These are phyloP conservation scores for Rhexocercosporidium sp. DNA, from an alignment of 2,329 filamentous ascomycete species.

Conservation along the genomic window DNA sequence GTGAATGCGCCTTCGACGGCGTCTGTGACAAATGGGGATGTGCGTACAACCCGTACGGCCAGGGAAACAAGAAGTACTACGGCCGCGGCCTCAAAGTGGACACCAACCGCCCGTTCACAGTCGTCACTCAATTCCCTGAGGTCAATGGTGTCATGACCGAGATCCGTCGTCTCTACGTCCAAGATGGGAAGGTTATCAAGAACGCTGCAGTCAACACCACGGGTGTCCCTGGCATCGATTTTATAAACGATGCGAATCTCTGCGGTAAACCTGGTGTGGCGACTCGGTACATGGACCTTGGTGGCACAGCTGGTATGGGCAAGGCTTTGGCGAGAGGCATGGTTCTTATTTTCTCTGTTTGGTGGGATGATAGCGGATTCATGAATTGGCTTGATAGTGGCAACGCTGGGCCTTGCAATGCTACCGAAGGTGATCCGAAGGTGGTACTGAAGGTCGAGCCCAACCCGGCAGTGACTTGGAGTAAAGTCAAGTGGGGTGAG, in stretches of 20 bases:
- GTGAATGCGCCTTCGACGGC: constrained; percentile 55
- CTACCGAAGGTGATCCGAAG: constrained; percentile 56
- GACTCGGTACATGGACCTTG: constrained; percentile 54
- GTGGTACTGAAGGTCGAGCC: constrained; percentile 53
- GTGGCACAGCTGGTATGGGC: constrained; percentile 60
- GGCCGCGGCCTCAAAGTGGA: constrained; percentile 58
- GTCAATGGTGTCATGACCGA: constrained; percentile 56
- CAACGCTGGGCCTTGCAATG: constrained; percentile 58
- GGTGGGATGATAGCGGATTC: constrained; percentile 57
- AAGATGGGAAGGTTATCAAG: constrained; percentile 57
- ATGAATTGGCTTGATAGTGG: constrained; percentile 64
- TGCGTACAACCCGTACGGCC: constrained; percentile 65
- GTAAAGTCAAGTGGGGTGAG: constrained; percentile 65
- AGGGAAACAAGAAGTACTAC: constrained; percentile 61
- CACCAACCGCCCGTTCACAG: constrained; percentile 57
- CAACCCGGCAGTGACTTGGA: constrained; percentile 57
- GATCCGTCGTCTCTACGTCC: constrained; percentile 62
- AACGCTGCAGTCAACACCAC: constrained; percentile 52
- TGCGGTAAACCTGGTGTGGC: constrained; percentile 63
- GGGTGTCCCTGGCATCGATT: constrained; percentile 48
- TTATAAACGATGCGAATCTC: constrained; percentile 52
- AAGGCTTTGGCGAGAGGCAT: constrained; percentile 57
- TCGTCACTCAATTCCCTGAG: constrained; percentile 60
- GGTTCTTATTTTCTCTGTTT: constrained; percentile 60
- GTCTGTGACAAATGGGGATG: constrained; percentile 66